Base-by-base conservation (phyloP, 2,329 filamentous ascomycete genomes). In the Ceratocystis harringtonii region DNA sequence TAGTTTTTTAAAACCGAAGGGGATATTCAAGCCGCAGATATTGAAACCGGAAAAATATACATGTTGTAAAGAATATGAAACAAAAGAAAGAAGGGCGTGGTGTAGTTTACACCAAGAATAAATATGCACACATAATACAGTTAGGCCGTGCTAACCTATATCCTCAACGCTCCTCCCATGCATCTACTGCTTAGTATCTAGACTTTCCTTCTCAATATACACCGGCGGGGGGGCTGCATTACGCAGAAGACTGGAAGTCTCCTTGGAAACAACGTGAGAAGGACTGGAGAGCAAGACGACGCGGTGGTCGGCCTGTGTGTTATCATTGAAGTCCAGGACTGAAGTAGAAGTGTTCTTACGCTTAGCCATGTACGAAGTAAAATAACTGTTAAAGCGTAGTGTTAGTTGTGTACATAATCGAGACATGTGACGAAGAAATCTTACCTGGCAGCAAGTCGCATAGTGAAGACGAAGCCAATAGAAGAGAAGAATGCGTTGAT, bases 401-500 rank as follows among this genome's bases (percentile, higher is more conserved):
- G 32, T 64, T 58, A 60, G 63, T 32, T 55, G 22, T 44, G 8
- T 52, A 25, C 55, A 36, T 4, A 19, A 32, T 30, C 32, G 22
- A 32, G n/a, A 36, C 30, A 10, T 10, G n/a, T 6, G 25, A 22
- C 3, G 19, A n/a, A n/a, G 36, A 17, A 41, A 22, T 60, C 65
- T 45, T 63, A 66, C 65, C 17, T 60, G 19, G 61, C 45, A n/a
- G 45, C 48, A 15, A 55, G 58, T 44, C 60, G 63, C n/a, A 52
- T 52, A 5, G 60, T 45, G 22, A 62, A 36, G 17, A 67, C 25
- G 32, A 67, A 57, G 19, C 65, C 62, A 30, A 67, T 30, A 25
- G 62, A 50, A 17, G 62, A 61, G 36, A 67, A 67, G 17, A 61
- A 55, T 15, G 41, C 57, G 28, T 67, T 64, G 57, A 64, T 32